Percentiles rank a stretch among this genome's conserved stretches.
Conservation (phyloP, 768 basidiomycete genomes). For the Candolleomyces efflorescens region DNA sequence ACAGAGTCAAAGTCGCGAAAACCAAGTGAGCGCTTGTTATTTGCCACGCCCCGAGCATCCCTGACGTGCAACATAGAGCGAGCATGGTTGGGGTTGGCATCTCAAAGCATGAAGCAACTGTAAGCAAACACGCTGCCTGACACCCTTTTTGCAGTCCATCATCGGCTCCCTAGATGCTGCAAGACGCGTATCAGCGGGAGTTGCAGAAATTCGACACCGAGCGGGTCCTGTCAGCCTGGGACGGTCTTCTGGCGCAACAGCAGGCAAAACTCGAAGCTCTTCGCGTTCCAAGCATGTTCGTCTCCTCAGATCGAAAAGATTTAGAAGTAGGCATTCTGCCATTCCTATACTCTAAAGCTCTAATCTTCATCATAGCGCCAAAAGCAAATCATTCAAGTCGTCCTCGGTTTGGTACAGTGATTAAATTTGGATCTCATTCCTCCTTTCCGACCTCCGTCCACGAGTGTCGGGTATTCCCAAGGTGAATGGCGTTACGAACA, state of each 20-base stretch:
- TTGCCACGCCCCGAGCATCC: constrained; percentile 4
- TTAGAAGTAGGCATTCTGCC: constrained; percentile 47
- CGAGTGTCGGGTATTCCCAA: too few relatives aligned
- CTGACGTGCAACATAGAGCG: constrained; percentile 40
- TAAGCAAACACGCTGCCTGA: constrained; percentile 21
- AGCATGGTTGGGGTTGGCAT: constrained; percentile 59
- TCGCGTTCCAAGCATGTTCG: constrained; percentile 70
- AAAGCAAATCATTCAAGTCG: constrained; percentile 62
- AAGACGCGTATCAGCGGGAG: constrained; percentile 60
- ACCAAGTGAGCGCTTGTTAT: constrained; percentile 47
- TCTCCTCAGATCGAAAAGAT: constrained; percentile 42
- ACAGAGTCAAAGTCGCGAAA: constrained; percentile 63
- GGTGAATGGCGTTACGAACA: too few relatives aligned
- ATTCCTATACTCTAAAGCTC: not conserved
- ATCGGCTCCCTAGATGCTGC: constrained; percentile 48
- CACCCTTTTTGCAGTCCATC: constrained; percentile 1
- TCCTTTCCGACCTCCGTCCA: too few relatives aligned
- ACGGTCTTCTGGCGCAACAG: constrained; percentile 66
- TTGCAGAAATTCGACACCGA: constrained; percentile 66
- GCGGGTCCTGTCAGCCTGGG: constrained; percentile 71
- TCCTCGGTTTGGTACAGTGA: constrained; percentile 45
- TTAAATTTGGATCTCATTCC: not conserved
- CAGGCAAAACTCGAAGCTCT: constrained; percentile 58
- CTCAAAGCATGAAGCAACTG: constrained; percentile 68
- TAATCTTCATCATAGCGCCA: constrained; percentile 45